Base-by-base conservation (phyloP, 2,329 filamentous ascomycete genomes). In the Fusarium abutilonis region DNA sequence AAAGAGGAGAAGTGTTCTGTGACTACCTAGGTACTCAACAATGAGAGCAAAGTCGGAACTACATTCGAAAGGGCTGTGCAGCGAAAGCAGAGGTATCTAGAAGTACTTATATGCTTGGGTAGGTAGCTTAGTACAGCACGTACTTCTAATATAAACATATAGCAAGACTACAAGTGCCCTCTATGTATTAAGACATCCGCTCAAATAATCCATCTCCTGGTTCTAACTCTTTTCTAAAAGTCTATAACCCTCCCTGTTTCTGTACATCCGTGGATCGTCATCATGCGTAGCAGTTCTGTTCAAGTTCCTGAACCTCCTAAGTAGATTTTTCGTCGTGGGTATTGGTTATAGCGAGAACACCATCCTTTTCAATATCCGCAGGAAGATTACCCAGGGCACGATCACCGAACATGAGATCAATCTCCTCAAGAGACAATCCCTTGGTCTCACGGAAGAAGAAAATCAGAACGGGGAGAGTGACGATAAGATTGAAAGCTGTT, bases 391-490 rank as follows among this genome's bases (percentile, higher is more conserved):
- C 69, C 4, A 70, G 51, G 19, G 66, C 70, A 13, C 66, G 64
- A 35, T 82, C 83, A 0, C 82, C 83, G 69, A 81, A 81, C 60
- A 79, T 73, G 52, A 78, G 67, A 49, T 79, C 83, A 55, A 87
- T 86, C 63, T 86, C 84, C 66, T 88, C 85, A 0, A 87, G 69
- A 19, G 73, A 74, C 26, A 71, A 32, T 9, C 82, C 77, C 66
- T 82, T 83, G 1, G 82, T 84, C 72, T 85, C 82, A 34, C 76
- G 81, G 70, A 86, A 85, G 51, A 82, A 73, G 52, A 79, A 76
- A 59, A 77, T 79, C 6, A 82, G 75, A 45, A 77, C 74, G 0
- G 78, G 78, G 9, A 80, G 73, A 6, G 67, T 68, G 46, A 75
- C 65, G 26, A 68, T 52, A 21, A 73, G 56, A 59, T 78, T 76